Base-by-base conservation (phyloP, 495 filamentous ascomycete species). In the Hyaloscypha bicolor region DNA sequence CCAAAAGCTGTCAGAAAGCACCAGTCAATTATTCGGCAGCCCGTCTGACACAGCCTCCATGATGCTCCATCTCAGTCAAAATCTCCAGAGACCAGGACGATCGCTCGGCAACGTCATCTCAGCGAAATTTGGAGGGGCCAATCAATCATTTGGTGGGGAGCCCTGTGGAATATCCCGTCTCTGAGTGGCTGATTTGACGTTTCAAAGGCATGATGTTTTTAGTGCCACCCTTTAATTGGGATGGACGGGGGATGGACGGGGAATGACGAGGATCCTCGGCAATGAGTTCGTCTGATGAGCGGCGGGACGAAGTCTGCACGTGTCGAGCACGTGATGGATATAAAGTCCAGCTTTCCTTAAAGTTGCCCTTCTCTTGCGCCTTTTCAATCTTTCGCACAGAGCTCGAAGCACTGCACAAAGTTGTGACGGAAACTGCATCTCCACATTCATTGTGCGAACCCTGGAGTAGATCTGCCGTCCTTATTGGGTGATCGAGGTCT, bases 161-260 rank as follows among this genome's bases (percentile, higher is more conserved):
- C 8, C 9, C 11, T 48, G 16, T 48, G 35, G 35, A 12, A 37
- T 37, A 6, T 37, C 35, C 42, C 11, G 4, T 30, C 30, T 1
- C 30, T 21, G 11, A 35, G 19, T 59, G 30, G 19, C 21, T 32
- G 11, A 59, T 59, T 59, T 16, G 30, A 21, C 30, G 56, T 59
- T 59, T 59, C 56, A 59, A 59, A 59, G 56, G 56, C 56, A 31
- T 59, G 30, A 31, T 16, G 56, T 59, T 59, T 25, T 59, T 59
- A 59, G 56, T 59, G 56, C 31, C 56, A 32, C 30, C 4, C 56
- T 35, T 59, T 19, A 59, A 59, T 59, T 59, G 11, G 16, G 42
- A 11, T 19, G 42, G 16, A 48, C 16, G 42, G 42, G 42, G 35
- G n/a, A n/a, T n/a, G n/a, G n/a, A n/a, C n/a, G n/a, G n/a, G n/a